Evolutionary conservation across 305 asterid genomes (phyloP).

Genomic region (Stenogyne calaminthoides): DNA sequence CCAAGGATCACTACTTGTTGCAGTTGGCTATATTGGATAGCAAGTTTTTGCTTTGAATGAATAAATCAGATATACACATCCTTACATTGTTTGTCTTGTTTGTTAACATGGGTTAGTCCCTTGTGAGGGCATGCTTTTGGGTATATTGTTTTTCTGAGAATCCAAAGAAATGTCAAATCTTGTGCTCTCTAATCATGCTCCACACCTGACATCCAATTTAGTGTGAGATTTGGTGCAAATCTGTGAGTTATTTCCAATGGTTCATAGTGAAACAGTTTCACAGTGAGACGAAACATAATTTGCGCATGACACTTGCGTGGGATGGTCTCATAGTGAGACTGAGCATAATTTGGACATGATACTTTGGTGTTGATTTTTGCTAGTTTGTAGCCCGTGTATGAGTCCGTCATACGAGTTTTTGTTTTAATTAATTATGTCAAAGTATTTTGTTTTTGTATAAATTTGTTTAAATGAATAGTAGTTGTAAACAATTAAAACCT

Average conservation of each 20-base stretch:
- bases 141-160: background rate
- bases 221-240: background rate
- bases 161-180: background rate
- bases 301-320: too few species aligned
- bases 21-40: conserved; percentile 14
- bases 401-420: too few species aligned
- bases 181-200: background rate
- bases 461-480: too few species aligned
- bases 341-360: too few species aligned
- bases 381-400: too few species aligned
- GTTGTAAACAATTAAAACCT: too few species aligned
- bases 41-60: conserved; percentile 22
- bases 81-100: background rate
- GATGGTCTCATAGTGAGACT: too few species aligned
- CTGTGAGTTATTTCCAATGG: background rate
- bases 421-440: too few species aligned
- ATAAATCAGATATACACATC: conserved; percentile 30
- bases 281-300: too few species aligned
- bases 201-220: background rate
- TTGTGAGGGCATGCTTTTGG: background rate
- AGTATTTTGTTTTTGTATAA: too few species aligned
- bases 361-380: too few species aligned
- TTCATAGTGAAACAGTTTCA: background rate
- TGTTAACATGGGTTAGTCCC: conserved; percentile 5
- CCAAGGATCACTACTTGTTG: conserved; percentile 18